phyloP scores from a whole-genome alignment of 768 basidiomycete species.

The Russula sp. region DNA sequence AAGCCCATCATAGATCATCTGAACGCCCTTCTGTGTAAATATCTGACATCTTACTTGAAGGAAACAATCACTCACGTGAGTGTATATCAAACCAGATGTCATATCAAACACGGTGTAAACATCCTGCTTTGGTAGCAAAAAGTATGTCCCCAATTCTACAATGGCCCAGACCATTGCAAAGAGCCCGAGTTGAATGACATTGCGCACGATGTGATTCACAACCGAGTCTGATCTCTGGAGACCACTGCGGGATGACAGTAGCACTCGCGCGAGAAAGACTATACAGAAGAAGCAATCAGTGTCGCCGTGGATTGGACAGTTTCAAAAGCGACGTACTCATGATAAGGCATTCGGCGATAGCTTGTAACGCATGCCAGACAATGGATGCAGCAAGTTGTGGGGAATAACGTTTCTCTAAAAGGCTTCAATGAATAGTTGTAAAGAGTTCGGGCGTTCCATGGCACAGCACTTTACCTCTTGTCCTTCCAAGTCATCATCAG shows the following conservation, averaged over 20 bases:
- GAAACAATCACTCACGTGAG: not conserved
- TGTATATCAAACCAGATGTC: conserved; percentile 8
- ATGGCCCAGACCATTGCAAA: not conserved
- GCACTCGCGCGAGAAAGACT: not conserved
- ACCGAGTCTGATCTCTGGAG: not conserved
- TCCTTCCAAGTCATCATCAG: not conserved
- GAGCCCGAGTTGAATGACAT: not conserved
- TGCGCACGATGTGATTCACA: not conserved
- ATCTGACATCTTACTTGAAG: not conserved
- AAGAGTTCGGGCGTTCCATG: not conserved
- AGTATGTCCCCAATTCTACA: not conserved
- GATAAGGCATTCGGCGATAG: not conserved
- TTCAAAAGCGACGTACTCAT: not conserved
- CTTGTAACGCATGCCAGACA: not conserved
- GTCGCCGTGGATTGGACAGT: not conserved
- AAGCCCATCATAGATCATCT: conserved; percentile 4
- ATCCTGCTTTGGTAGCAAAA: not conserved
- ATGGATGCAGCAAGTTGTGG: not conserved
- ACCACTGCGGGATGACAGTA: not conserved
- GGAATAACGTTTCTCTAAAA: no score
- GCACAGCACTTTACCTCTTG: not conserved
- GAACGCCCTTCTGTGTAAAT: not conserved
- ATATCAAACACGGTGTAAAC: not conserved
- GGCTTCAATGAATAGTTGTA: not conserved
- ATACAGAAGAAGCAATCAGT: not conserved